Evolutionary conservation across 2,329 filamentous ascomycete genomes (phyloP).

Genomic region (Fusarium sublunatum): DNA sequence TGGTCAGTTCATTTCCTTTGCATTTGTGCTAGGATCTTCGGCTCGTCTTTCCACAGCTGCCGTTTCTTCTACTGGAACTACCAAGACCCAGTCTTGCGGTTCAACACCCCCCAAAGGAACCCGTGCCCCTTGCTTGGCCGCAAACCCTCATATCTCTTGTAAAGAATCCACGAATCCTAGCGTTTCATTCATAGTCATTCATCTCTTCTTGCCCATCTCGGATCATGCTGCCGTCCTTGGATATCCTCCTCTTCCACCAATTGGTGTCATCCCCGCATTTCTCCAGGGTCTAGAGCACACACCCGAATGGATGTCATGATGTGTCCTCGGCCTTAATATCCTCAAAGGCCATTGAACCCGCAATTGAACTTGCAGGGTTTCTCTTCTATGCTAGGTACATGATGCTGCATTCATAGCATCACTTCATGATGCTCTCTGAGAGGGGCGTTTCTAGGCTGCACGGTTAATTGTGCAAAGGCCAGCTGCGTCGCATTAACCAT

Average conservation of each 20-base stretch:
- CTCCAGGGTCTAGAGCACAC: conserved; percentile 26
- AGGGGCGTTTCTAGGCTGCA: conserved; percentile 10
- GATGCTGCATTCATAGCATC: not conserved
- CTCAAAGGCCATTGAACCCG: conserved; percentile 1
- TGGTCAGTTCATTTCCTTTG: conserved; percentile 5
- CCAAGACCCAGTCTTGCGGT: conserved; percentile 1
- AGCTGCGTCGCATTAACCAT: conserved; percentile 12
- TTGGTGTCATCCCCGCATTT: conserved; percentile 42
- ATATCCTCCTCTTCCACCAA: conserved; percentile 15
- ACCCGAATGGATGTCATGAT: conserved; percentile 31
- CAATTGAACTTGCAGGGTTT: conserved; percentile 5
- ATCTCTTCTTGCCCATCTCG: conserved; percentile 25
- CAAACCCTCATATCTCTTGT: conserved; percentile 15
- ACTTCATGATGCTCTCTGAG: conserved; percentile 2
- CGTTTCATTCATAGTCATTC: conserved; percentile 13
- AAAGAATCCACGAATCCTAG: conserved; percentile 39
- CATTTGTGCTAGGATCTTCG: conserved; percentile 41
- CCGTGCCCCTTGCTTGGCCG: not conserved
- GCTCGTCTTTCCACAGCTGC: conserved; percentile 37
- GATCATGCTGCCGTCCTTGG: conserved; percentile 22
- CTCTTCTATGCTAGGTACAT: not conserved
- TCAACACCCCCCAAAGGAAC: not conserved
- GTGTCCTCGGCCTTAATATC: conserved; percentile 11
- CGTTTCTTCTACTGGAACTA: not conserved
- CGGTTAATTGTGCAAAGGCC: conserved; percentile 37